Evolutionary conservation across 176 grass and related monocot species (phyloP).

Genomic region (Coix lacrymajobi): DNA sequence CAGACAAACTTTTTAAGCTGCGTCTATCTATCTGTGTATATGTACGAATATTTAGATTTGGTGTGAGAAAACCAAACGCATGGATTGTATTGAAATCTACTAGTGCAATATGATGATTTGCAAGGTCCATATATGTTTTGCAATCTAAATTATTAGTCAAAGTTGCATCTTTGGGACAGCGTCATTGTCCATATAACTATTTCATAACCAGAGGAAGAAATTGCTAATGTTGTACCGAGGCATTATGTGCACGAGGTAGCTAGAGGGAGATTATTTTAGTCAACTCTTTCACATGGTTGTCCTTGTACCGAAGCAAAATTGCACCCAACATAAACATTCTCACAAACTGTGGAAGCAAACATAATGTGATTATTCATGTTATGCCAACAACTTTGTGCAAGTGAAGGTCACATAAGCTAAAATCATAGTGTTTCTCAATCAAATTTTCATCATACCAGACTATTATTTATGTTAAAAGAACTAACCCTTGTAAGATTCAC

Average conservation of each 20-base stretch:
- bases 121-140: neutral
- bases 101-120: neutral
- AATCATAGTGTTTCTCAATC: neutral
- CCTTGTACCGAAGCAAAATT: conserved; percentile 3
- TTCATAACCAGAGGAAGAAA: neutral
- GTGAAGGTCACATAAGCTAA: neutral
- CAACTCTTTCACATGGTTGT: neutral
- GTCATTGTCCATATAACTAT: neutral
- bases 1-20: no score
- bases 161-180: neutral
- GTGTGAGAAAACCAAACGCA: neutral
- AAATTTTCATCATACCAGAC: neutral
- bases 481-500: neutral
- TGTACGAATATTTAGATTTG: neutral
- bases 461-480: neutral
- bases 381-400: conserved; percentile 15
- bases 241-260: neutral
- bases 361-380: neutral
- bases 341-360: neutral
- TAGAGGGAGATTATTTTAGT: neutral
- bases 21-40: no score
- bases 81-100: neutral
- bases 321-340: neutral
- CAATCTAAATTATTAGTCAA: neutral
- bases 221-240: neutral